Evolutionary conservation across 164 flowering plant genomes (phyloP), one percentile per base, ranked within the genome.

Genomic region (Tetracentron sinense): DNA sequence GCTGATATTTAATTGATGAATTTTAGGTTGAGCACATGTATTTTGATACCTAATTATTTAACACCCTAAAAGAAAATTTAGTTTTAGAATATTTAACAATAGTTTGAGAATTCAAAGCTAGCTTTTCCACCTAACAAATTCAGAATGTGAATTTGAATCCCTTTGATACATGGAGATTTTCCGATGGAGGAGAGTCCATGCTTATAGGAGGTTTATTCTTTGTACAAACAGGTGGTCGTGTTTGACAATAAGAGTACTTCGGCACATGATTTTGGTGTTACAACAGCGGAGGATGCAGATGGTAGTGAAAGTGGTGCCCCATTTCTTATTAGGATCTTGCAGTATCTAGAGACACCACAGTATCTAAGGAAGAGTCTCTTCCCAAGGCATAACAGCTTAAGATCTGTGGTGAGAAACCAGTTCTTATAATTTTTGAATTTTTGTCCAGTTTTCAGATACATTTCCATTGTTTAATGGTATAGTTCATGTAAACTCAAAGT

Each of bases 341-440:
- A 68, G 59, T 91, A 91, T 73, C 87, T 94, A n/a, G 99, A 94
- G 80, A 94, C 99, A 8, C 99, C 99, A 2, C 99, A 91, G 65
- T 94, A 94, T 82, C 64, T 91, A 30, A 82, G 99, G 61, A 88
- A 81, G 65, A 72, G 71, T 66, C 87, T 94, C 44, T 88, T 89
- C 67, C 90, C 92, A 1, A 82, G 50, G 83, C 96, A 89, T 61
- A 82, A 69, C 72, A 84, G 81, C 81, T 79, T 89, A 69, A 84
- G 84, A 84, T 86, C 69, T 76, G 99, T 86, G 92, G 99, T 91
- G 65, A 11, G 85, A 54, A 48, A 56, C 42, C n/a, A 1, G 22
- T 52, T 28, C 49, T 38, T 46, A 2, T 35, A 20, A n/a, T 21
- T 38, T 42, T n/a, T 25, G 47, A 52, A 19, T 20, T 54, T 3